Percentiles rank a stretch among this genome's conserved stretches.
Evolutionary conservation across 371 early-diverging fungal genomes (phyloP).

Genomic region (Mucor sp.): DNA sequence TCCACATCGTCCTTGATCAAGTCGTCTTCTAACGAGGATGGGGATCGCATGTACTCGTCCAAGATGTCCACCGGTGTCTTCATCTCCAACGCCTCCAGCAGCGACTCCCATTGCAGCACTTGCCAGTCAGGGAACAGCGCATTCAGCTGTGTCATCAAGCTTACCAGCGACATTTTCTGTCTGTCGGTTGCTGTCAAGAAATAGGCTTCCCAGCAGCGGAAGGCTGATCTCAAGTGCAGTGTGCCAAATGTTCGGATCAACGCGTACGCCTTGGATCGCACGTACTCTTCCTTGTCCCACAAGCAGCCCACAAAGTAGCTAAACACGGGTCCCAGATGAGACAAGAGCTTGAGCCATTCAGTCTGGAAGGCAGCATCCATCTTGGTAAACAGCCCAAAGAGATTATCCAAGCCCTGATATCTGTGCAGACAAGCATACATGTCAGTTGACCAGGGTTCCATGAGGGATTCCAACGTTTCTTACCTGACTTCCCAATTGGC

Average conservation of each 20-base stretch:
- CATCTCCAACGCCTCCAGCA: slow-evolving; percentile 45
- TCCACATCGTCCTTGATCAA: background rate
- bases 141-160: slow-evolving; percentile 52
- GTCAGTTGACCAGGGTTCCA: too few relatives aligned
- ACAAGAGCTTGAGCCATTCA: slow-evolving; percentile 48
- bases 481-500: slow-evolving; percentile 55
- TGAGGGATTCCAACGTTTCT: too few relatives aligned
- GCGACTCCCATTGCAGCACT: slow-evolving; percentile 56
- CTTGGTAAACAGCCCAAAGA: slow-evolving; percentile 57
- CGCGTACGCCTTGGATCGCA: slow-evolving; percentile 50
- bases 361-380: slow-evolving; percentile 55
- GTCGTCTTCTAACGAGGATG: background rate
- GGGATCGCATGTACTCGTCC: slow-evolving; percentile 22
- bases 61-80: slow-evolving; percentile 33
- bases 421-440: too few relatives aligned
- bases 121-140: slow-evolving; percentile 58
- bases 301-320: slow-evolving; percentile 52
- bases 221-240: slow-evolving; percentile 48
- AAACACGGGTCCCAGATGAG: slow-evolving; percentile 53
- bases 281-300: slow-evolving; percentile 60
- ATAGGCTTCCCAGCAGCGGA: slow-evolving; percentile 61
- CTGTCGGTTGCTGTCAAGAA: slow-evolving; percentile 47
- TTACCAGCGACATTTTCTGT: slow-evolving; percentile 39
- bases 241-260: slow-evolving; percentile 48
- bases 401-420: slow-evolving; percentile 51